Base-by-base conservation (phyloP, 202 grass and related monocot species). In the Setaria viridis region DNA sequence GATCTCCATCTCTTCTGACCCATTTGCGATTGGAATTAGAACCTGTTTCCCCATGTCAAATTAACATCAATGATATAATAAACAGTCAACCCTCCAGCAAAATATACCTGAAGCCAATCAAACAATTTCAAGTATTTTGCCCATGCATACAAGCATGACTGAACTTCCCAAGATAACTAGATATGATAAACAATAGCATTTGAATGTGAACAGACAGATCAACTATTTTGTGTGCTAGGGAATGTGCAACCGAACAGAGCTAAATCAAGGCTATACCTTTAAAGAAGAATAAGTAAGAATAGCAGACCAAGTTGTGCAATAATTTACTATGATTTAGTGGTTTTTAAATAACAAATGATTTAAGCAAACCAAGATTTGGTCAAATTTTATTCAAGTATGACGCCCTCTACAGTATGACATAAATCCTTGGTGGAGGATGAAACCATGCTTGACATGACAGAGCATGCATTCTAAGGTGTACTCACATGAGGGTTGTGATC, bases 1-100 rank as follows among this genome's bases (percentile, higher is more conserved):
- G 42, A 95, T 88, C 81, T 94, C 96, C 88, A 95, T 94, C 63
- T 95, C 96, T 88, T 98, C 96, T 47, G 86, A 98, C 17, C 91
- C 96, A 91, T 98, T 89, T 81, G 93, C 93, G 80, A 98, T 86
- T 54, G 96, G 96, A 81, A 98, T 81, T 58, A 98, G 91, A 87
- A 98, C 91, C 96, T 98, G 86, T 62, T 85, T 76, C 17, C 76
- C 16, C 39, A 78, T 74, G 67, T 76, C 59, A 80, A 92, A 90
- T 34, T 50, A 82, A 21, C 60, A 60, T 83, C 73, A 80, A 21
- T 41, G 13, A 15, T 29, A 80, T 47, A 19, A 47, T 48, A 79
- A 82, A 70, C 17, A 20, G 29, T 42, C 9, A 82, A 70, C 50
- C 75, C 59, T 77, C 47, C 37, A 70, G 5, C 69, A 30, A 42